Conservation (phyloP, 139 green algal genomes). For the Picochlorum sp. region DNA sequence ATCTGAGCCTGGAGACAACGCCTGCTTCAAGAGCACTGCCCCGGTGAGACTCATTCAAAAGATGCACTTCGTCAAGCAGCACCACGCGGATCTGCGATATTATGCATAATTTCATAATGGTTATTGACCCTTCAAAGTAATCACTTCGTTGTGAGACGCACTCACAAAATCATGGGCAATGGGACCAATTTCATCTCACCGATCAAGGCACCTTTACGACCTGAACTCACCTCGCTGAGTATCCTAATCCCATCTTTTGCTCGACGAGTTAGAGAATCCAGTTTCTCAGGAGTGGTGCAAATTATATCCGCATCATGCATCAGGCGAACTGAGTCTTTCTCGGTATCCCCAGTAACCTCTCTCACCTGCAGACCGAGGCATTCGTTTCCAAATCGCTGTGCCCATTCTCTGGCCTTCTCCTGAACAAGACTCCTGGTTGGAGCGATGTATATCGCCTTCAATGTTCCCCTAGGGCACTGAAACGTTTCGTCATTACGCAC, state of each 20-base stretch:
- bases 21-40: constrained; percentile 72
- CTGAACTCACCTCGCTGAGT: too few relatives aligned
- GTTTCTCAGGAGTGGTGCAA: constrained; percentile 72
- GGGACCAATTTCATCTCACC: too few relatives aligned
- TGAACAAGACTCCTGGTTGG: constrained; percentile 62
- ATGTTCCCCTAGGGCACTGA: constrained; percentile 7
- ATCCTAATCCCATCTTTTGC: constrained; percentile 36
- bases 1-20: constrained; percentile 66
- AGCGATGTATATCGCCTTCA: constrained; percentile 58
- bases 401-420: constrained; percentile 73
- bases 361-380: constrained; percentile 28
- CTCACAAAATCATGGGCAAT: too few relatives aligned
- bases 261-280: constrained; percentile 56
- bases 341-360: constrained; percentile 63
- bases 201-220: too few relatives aligned
- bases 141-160: too few relatives aligned
- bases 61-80: constrained; percentile 88
- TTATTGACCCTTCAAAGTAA: constrained; percentile 20
- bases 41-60: constrained; percentile 64
- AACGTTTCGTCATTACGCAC: constrained; percentile 14
- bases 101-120: too few relatives aligned
- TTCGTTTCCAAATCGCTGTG: constrained; percentile 27
- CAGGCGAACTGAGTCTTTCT: constrained; percentile 5
- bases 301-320: constrained; percentile 74
- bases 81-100: constrained; percentile 59